Conservation (phyloP, 441 rosid species). For the Euphorbia corollata region DNA sequence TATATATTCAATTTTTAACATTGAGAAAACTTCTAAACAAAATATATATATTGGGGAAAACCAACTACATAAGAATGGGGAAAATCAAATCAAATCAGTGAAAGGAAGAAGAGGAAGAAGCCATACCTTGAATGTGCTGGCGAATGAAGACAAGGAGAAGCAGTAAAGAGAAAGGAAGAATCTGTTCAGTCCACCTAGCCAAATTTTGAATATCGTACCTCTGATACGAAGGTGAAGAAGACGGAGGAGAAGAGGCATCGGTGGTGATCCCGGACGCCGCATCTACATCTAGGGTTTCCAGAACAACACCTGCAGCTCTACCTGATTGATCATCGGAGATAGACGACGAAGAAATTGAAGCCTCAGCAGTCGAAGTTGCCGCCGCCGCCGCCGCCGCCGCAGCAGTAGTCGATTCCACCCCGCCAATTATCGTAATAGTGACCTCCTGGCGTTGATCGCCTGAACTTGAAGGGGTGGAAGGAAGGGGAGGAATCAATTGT, state of each 20-base stretch:
- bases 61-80: not conserved
- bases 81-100: not conserved
- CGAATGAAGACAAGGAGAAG: constrained; percentile 61
- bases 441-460: constrained; percentile 39
- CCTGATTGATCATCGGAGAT: constrained; percentile 5
- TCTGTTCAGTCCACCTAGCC: constrained; percentile 62
- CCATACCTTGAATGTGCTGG: constrained; percentile 59
- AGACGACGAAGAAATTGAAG: not conserved
- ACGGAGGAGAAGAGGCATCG: constrained; percentile 14
- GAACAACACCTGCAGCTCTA: constrained; percentile 1
- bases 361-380: not conserved
- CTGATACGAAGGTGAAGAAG: constrained; percentile 37
- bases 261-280: constrained; percentile 10
- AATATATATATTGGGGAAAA: too few relatives aligned
- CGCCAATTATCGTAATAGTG: constrained; percentile 73
- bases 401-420: constrained; percentile 26
- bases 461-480: constrained; percentile 30
- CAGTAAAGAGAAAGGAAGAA: constrained; percentile 57
- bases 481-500: constrained; percentile 10
- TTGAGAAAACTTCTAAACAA: too few relatives aligned
- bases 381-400: not conserved
- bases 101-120: not conserved
- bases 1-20: too few relatives aligned
- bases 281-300: constrained; percentile 7
- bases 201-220: constrained; percentile 64